phyloP scores from a whole-genome alignment of 2,329 filamentous ascomycete genomes.

The Aspergillus tamarii region DNA sequence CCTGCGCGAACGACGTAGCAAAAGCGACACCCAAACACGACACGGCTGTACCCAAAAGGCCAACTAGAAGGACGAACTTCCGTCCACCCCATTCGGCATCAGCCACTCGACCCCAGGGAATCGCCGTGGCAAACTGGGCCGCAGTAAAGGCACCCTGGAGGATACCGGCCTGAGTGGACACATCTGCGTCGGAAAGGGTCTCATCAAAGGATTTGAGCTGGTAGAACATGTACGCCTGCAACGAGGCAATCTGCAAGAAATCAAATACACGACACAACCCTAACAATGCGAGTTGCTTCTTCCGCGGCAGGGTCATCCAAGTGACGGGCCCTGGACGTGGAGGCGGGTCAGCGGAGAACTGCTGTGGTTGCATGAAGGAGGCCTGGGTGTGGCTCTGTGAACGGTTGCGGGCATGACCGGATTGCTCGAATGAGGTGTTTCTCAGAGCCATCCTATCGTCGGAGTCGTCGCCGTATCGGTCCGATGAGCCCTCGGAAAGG shows the following conservation, averaged over 20 bases:
- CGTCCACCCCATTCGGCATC: conserved; percentile 68
- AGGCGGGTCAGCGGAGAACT: conserved; percentile 17
- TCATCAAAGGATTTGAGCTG: conserved; percentile 76
- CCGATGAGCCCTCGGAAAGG: conserved; percentile 34
- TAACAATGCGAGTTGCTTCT: conserved; percentile 41
- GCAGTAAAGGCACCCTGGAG: conserved; percentile 77
- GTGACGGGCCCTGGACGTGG: conserved; percentile 35
- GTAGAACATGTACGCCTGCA: conserved; percentile 76
- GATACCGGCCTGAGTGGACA: conserved; percentile 74
- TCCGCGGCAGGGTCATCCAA: conserved; percentile 45
- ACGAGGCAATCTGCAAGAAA: conserved; percentile 43
- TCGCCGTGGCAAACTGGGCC: conserved; percentile 78
- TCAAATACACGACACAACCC: conserved; percentile 46
- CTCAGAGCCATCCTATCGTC: conserved; percentile 31
- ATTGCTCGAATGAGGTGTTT: conserved; percentile 36
- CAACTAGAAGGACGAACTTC: conserved; percentile 77
- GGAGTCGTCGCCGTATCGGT: conserved; percentile 26
- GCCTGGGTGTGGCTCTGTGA: conserved; percentile 33
- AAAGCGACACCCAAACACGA: conserved; percentile 72
- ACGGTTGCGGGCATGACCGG: conserved; percentile 32
- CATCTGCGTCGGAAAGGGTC: conserved; percentile 58
- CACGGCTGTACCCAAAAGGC: conserved; percentile 68
- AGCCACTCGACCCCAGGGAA: conserved; percentile 75
- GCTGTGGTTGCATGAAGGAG: conserved; percentile 24
- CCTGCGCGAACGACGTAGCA: conserved; percentile 63